Base-by-base conservation (phyloP, 345 rosid genomes). In the Rubroshorea leprosula region DNA sequence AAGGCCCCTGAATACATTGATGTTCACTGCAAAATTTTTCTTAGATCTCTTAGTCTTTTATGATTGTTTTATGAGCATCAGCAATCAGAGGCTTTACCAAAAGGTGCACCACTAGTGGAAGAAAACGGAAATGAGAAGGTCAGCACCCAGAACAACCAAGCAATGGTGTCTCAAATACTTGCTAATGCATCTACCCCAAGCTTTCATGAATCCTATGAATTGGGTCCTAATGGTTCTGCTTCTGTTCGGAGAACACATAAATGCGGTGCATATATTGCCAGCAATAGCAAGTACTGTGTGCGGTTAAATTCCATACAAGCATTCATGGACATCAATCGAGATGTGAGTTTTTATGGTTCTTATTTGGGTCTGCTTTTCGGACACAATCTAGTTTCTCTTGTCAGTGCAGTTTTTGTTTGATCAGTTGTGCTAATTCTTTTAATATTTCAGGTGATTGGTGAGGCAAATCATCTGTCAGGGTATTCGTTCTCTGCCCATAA, bases 231-330 rank as follows among this genome's bases (percentile, higher is more conserved):
- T 48, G 81, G 75, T 62, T 72, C 78, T 69, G 44, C 65, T 51
- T 25, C 76, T 58, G 69, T 57, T 35, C 83, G 72, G 57, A 82
- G 75, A 77, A 77, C 78, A 71, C 92, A 87, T 78, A 93, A 89
- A 72, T 89, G 99, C 55, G 89, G 99, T 75, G 90, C 73, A 64
- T 89, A 89, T 68, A 80, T 89, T 55, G 94, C 99, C 55, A 85
- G 79, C 68, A 80, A 73, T 41, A 79, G 75, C 68, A 89, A 74
- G 27, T 89, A 87, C 62, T 93, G 94, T 54, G 73, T 74, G 23
- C 90, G 91, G 58, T 76, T 93, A 64, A 75, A 89, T 72, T 83
- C 96, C 68, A 85, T 93, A 66, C 97, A 93, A 73, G 91, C 97
- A 27, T 93, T 78, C 75, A 78, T 79, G 73, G 97, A 93, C 68